Evolutionary conservation across 345 rosid species (phyloP).

Genomic region (Rubroshorea leprosula): DNA sequence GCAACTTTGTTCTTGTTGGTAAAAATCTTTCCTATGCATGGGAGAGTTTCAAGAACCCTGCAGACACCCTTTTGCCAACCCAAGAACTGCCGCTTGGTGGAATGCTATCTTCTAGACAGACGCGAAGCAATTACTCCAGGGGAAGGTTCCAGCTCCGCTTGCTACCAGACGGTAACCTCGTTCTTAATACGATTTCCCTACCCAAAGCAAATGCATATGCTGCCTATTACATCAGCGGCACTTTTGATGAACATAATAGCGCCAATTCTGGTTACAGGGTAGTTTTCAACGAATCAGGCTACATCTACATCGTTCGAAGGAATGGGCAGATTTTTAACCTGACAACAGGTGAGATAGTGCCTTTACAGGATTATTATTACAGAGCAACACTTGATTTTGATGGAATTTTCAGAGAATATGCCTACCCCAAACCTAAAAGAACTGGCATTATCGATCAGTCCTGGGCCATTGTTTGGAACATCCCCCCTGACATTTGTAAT

Average conservation of each 20-base stretch:
- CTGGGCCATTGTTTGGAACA: conserved; percentile 13
- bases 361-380: conserved; percentile 10
- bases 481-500: conserved; percentile 18
- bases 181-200: conserved; percentile 17
- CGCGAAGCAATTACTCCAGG: conserved; percentile 13
- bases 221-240: conserved; percentile 16
- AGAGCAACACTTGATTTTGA: too few species aligned
- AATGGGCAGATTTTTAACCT: conserved; percentile 12
- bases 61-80: conserved; percentile 32
- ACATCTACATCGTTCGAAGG: neutral
- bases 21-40: conserved; percentile 13
- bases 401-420: conserved; percentile 23
- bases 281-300: conserved; percentile 20
- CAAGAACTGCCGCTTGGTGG: conserved; percentile 23
- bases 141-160: conserved; percentile 28
- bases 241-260: neutral
- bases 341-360: neutral
- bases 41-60: conserved; percentile 35
- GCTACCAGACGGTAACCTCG: conserved; percentile 16
- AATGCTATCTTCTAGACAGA: conserved; percentile 13
- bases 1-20: conserved; percentile 27
- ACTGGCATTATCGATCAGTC: neutral
- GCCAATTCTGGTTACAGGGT: conserved; percentile 7
- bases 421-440: conserved; percentile 12
- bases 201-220: conserved; percentile 12